Base-by-base conservation (phyloP, 345 rosid genomes). In the Schrenkiella parvula region DNA sequence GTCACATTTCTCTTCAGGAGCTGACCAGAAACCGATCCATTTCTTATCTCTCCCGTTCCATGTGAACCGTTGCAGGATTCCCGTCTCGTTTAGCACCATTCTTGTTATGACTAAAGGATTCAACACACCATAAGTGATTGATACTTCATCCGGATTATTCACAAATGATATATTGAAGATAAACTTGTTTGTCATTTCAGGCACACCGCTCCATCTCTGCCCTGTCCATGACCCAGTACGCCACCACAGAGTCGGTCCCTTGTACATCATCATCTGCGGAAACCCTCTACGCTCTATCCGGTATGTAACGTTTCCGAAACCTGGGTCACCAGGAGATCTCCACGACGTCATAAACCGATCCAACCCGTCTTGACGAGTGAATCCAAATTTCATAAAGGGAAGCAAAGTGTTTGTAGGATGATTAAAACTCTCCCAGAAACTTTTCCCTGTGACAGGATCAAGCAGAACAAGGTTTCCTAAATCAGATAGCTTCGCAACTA, bases 401-500 rank as follows among this genome's bases (percentile, higher is more conserved):
- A 88, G 84, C 46, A 74, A 1, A 29, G 89, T 85, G 68, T 87
- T 71, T 6, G 95, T 82, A 4, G 90, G 96, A 71, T 85, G 37
- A 65, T 92, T 85, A 73, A 88, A 89, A 34, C 96, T 88, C 70
- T 89, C 88, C 96, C 96, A 92, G 6, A 84, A 68, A 35, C 18
- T 43, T 18, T 14, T 59, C 54, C 11, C 31, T 26, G 64, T 60
- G 34, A 64, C 47, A 47, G 81, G 73, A 15, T 79, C 80, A 70
- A 73, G 48, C 26, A 88, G 64, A 13, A 85, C 83, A 19, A 89
- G 86, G 67, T 89, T 88, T 2, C 92, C 98, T 28, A 86, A 47
- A 69, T 89, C 95, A 34, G 85, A 32, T 19, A 89, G 60, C 77
- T 64, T 89, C 18, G 84, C 84, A 28, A 76, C 83, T 37, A 76